Evolutionary conservation across 352 stramenopile species (phyloP), one percentile per base, ranked within the genome.

Genomic region (Globisporangium barbulae): DNA sequence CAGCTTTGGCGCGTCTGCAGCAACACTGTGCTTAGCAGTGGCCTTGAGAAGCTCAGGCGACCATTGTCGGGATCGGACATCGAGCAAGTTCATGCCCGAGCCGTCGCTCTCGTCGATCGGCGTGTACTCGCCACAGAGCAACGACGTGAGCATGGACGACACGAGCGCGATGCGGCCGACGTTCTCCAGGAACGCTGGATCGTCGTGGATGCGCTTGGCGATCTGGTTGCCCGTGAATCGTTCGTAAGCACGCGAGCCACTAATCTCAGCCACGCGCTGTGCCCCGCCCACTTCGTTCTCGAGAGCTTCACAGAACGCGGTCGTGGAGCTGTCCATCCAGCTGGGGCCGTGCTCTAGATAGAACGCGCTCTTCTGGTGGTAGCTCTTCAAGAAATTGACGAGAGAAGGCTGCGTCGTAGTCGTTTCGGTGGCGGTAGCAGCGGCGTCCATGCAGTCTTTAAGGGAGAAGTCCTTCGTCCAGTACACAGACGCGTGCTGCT

Each of bases 271-370:
- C 19, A 94, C 73, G 8, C 67, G 72, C 28, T 79, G 67, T 33
- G 79, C 53, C 4, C 87, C 88, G 17, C 85, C 85, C 3, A 94
- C 59, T 13, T 72, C 74, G 31, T 49, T 49, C 57, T 96, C 86
- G 21, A 94, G 63, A 22, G 71, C 67, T 5, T 63, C 41, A 68
- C 85, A 94, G 64, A 82, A 85, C 44, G 44, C 50, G 0, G 67
- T 75, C n/a, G 87, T 94, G 30, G 75, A 90, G 69, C 76, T 90
- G 65, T 96, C 87, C 73, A 93, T 93, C 88, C 88, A 96, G 45
- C 85, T 94, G 3, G 87, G 85, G 5, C 86, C 84, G 54, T 91
- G 80, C 22, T 77, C 68, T 17, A 78, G 63, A 12, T 70, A 76
- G 60, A 96, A 94, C 9, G 69, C 71, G 15, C 53, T 31, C 45